Percentiles rank a stretch among this genome's conserved stretches.
phyloP scores from a whole-genome alignment of 176 grass and related monocot species.

The Phoenix dactylifera region DNA sequence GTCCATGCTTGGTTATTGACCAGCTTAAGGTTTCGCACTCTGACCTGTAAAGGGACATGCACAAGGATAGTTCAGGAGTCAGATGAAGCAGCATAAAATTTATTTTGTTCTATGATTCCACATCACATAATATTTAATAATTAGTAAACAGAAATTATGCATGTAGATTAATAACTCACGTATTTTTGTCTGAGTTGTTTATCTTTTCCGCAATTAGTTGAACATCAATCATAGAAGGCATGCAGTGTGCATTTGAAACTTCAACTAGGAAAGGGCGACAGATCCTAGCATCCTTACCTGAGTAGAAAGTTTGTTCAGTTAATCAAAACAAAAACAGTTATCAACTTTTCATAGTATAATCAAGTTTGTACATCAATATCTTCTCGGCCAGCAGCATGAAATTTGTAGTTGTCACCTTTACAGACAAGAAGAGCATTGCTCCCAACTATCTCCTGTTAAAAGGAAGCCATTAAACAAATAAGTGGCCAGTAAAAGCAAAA shows the following conservation, averaged over 20 bases:
- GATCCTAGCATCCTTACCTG: constrained; percentile 97
- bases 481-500: background rate
- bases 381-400: constrained; percentile 97
- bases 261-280: constrained; percentile 88
- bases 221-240: constrained; percentile 56
- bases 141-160: constrained; percentile 1
- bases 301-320: constrained; percentile 16
- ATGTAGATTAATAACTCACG: constrained; percentile 36
- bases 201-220: constrained; percentile 69
- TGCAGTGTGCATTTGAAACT: constrained; percentile 52
- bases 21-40: constrained; percentile 71
- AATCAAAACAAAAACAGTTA: background rate
- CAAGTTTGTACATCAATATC: constrained; percentile 76
- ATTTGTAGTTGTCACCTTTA: constrained; percentile 75
- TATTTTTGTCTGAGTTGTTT: constrained; percentile 66
- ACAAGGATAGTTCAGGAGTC: background rate
- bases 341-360: background rate
- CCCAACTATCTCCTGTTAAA: constrained; percentile 73
- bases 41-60: constrained; percentile 30
- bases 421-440: constrained; percentile 47
- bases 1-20: constrained; percentile 68
- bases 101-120: no score
- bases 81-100: no score
- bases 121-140: background rate
- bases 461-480: background rate